Conservation (phyloP, 176 grass and related monocot genomes). For the Triticum dicoccoides region DNA sequence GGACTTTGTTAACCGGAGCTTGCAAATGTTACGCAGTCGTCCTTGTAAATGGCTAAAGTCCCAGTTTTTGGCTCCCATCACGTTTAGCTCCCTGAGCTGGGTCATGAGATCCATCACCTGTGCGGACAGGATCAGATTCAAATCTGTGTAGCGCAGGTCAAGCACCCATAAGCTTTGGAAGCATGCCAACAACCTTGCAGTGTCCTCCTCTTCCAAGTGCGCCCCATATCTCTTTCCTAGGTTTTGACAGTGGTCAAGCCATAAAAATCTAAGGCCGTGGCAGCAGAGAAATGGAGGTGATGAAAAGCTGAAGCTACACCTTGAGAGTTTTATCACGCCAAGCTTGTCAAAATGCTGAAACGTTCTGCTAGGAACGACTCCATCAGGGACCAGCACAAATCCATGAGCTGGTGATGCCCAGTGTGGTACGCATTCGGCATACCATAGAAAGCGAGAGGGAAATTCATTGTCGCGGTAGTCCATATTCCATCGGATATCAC, state of each 20-base stretch:
- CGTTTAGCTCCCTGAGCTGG: not conserved
- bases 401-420: not conserved
- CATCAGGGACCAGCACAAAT: not conserved
- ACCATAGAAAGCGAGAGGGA: not conserved
- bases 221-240: no score
- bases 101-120: not conserved
- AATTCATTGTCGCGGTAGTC: not conserved
- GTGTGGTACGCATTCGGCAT: not conserved
- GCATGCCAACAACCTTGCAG: not conserved
- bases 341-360: not conserved
- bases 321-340: not conserved
- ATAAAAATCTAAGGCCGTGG: not conserved
- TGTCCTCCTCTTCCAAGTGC: not conserved
- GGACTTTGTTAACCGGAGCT: not conserved
- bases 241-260: no score
- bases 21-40: not conserved
- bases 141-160: not conserved
- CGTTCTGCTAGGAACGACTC: not conserved
- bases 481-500: not conserved
- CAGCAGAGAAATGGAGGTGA: not conserved
- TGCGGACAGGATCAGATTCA: not conserved
- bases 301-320: not conserved
- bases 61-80: not conserved
- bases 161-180: slow-evolving; percentile 12
- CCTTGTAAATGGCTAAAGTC: not conserved